These are phyloP conservation scores for Tricholoma bakamatsutake DNA, from an alignment of 768 basidiomycete species.

Conservation along the genomic window DNA sequence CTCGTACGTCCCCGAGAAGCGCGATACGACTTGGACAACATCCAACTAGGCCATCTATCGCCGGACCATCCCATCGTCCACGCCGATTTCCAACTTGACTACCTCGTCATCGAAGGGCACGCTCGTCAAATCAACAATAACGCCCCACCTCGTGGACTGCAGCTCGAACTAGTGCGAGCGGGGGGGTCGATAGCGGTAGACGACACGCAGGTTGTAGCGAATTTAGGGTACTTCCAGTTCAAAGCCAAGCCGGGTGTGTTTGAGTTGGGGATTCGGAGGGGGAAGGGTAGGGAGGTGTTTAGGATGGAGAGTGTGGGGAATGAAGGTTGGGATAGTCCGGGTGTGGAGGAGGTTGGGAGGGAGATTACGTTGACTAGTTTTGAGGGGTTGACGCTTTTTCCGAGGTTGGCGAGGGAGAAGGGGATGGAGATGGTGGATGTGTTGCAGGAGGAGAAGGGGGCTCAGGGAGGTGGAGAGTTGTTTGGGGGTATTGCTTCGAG, in stretches of 20 bases:
- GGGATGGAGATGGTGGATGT: constrained; percentile 87
- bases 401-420: constrained; percentile 57
- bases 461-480: constrained; percentile 27
- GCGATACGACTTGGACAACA: constrained; percentile 91
- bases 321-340: constrained; percentile 81
- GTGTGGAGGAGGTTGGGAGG: constrained; percentile 60
- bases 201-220: constrained; percentile 90
- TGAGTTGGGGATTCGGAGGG: constrained; percentile 74
- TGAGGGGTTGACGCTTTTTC: constrained; percentile 86
- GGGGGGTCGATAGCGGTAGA: constrained; percentile 41
- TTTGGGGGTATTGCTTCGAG: constrained; percentile 45
- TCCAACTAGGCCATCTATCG: constrained; percentile 69
- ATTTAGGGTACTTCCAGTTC: constrained; percentile 95
- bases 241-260: constrained; percentile 89
- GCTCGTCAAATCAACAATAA: constrained; percentile 67
- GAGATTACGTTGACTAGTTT: constrained; percentile 84
- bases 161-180: constrained; percentile 67
- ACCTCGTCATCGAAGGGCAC: constrained; percentile 91
- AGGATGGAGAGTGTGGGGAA: constrained; percentile 81
- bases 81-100: constrained; percentile 83
- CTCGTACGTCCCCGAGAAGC: constrained; percentile 87
- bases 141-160: constrained; percentile 81
- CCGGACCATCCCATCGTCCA: constrained; percentile 60
- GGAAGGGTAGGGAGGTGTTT: constrained; percentile 77
- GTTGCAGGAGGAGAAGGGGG: constrained; percentile 40